These are phyloP conservation scores for Aspergillus versicolor DNA, from an alignment of 2,329 filamentous ascomycete species.

Conservation along the genomic window DNA sequence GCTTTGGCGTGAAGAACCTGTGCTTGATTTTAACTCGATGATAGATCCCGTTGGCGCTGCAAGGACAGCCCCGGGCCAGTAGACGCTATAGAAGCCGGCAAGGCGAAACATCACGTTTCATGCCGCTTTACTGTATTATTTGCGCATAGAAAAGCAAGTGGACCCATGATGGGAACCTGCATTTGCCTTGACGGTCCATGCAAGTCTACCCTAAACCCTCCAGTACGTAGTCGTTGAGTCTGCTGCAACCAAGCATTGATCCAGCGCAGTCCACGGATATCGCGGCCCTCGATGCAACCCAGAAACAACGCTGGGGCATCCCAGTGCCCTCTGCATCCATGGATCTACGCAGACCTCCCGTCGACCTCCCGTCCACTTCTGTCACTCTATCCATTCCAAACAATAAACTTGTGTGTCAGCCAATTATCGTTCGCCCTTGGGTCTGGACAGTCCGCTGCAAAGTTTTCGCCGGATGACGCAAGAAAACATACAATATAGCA, in stretches of 20 bases:
- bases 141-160: neutral
- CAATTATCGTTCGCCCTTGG: neutral
- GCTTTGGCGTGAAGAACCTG: neutral
- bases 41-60: neutral
- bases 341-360: neutral
- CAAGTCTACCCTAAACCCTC: neutral
- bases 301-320: neutral
- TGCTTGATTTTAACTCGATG: neutral
- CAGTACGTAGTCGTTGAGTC: too few relatives aligned
- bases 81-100: neutral
- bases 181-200: neutral
- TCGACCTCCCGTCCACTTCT: neutral
- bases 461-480: slow-evolving; percentile 4
- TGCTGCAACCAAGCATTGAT: too few relatives aligned
- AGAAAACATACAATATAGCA: neutral
- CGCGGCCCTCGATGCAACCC: neutral
- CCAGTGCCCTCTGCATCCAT: neutral
- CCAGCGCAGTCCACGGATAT: too few relatives aligned
- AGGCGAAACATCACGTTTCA: neutral
- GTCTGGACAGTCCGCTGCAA: neutral
- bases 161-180: neutral
- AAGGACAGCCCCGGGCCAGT: too few relatives aligned
- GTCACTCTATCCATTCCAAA: neutral
- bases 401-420: neutral
- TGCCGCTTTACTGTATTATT: neutral